Conservation (phyloP, 805 yeast genomes). For the Wickerhamomyces kurtzmanii region DNA sequence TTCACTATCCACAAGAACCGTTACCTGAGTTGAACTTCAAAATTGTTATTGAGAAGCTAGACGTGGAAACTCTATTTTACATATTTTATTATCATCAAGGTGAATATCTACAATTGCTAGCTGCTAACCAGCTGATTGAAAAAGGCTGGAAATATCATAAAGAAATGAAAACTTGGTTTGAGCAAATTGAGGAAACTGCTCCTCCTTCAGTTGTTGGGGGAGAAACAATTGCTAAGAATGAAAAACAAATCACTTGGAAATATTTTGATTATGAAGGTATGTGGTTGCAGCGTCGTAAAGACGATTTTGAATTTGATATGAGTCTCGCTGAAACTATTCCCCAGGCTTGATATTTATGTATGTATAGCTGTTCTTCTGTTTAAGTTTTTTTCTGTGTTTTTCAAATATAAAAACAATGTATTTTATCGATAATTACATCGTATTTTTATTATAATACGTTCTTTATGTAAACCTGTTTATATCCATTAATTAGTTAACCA, state of each 20-base stretch:
- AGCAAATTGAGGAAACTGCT: constrained; percentile 39
- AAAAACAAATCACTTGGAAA: constrained; percentile 48
- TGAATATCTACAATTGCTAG: constrained; percentile 58
- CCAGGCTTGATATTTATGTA: too few species aligned
- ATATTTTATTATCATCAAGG: constrained; percentile 80
- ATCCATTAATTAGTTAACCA: too few species aligned
- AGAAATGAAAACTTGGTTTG: constrained; percentile 73
- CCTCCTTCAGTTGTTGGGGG: constrained; percentile 10
- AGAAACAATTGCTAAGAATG: constrained; percentile 25
- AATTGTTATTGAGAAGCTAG: constrained; percentile 57
- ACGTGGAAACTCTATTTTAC: constrained; percentile 81
- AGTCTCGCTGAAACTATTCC: too few species aligned
- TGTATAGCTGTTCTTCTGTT: too few species aligned
- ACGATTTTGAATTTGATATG: constrained; percentile 39
- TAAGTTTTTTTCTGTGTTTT: too few species aligned
- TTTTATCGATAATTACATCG: too few species aligned
- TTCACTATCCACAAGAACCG: constrained; percentile 85
- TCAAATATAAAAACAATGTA: too few species aligned
- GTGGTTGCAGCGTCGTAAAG: constrained; percentile 54
- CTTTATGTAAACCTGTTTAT: too few species aligned
- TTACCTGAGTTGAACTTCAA: constrained; percentile 41
- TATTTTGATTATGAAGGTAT: constrained; percentile 77
- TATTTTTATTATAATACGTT: too few species aligned
- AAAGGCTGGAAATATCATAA: constrained; percentile 81
- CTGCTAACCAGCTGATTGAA: constrained; percentile 70